Evolutionary conservation across 345 rosid species (phyloP), one percentile per base, ranked within the genome.

Genomic region (Citrus australasica): DNA sequence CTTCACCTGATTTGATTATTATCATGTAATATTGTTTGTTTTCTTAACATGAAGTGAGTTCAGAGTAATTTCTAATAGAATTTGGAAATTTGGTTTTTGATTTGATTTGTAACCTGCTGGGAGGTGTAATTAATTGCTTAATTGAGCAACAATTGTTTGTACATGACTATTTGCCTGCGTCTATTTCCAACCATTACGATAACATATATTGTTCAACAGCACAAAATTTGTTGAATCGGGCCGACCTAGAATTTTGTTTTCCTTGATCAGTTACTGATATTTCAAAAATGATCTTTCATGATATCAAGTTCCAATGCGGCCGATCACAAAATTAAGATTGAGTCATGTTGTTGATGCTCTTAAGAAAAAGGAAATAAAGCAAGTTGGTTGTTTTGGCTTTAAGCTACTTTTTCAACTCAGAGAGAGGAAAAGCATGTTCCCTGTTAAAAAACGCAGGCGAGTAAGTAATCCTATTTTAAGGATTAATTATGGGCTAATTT

Each of bases 1-100:
- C 89, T 93, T 95, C 80, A 85, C 88, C 53, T 95, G 86, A 87
- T 74, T 74, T 42, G n/a, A 13, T 4, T 7, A 35, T 4, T 4
- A 35, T 4, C 17, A 1, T 56, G 46, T 22, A 10, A 6, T 56
- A 59, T 53, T 32, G 28, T 56, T 53, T 30, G 32, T 19, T 42
- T 40, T 22, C 13, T 5, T 5, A 32, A 10, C 51, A 19, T 30
- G 16, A 53, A 19, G 8, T 40, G 61, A 24, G 25, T 8, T 71
- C 14, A 51, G 27, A 19, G 62, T 4, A 9, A 51, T 53, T 71
- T 28, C 63, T 30, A 19, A 30, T 22, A 25, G 27, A 30, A 19
- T 30, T 51, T 33, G 24, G 73, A 7, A 25, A 25, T 25, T 74
- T 62, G 16, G 8, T 63, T 63, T 46, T 75, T 63, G 6, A 30